A percentile compares a stretch with the other conserved stretches of the same genome.
Evolutionary conservation across 2,329 filamentous ascomycete genomes (phyloP).

Genomic region (Scytalidium lignicola): DNA sequence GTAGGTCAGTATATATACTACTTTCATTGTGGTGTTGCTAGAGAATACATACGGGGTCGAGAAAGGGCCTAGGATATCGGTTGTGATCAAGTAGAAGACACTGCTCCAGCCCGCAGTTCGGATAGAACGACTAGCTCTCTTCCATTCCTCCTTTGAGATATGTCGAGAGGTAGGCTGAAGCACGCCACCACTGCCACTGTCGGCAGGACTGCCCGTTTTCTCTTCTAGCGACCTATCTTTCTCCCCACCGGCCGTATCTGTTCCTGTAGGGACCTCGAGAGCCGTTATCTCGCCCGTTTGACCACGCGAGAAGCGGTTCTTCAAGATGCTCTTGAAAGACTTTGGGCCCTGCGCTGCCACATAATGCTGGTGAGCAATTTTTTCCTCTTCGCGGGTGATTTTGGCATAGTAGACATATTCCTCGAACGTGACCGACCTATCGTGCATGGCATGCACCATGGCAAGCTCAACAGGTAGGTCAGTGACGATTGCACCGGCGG

Average conservation of each 20-base stretch:
- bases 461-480: slow-evolving; percentile 13
- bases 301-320: slow-evolving; percentile 16
- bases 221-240: slow-evolving; percentile 8
- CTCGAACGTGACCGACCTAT: slow-evolving; percentile 28
- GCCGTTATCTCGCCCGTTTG: slow-evolving; percentile 6
- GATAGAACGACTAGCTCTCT: slow-evolving; percentile 38
- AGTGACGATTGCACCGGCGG: not conserved
- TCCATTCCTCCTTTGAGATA: slow-evolving; percentile 39
- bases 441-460: slow-evolving; percentile 18
- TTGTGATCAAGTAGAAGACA: slow-evolving; percentile 31
- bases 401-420: slow-evolving; percentile 31
- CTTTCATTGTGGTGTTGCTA: not conserved
- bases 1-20: slow-evolving; percentile 10
- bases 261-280: slow-evolving; percentile 4
- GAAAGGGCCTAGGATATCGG: slow-evolving; percentile 19
- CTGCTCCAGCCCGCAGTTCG: slow-evolving; percentile 41
- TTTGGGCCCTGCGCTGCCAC: slow-evolving; percentile 10
- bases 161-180: not conserved
- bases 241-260: slow-evolving; percentile 1
- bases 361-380: slow-evolving; percentile 15
- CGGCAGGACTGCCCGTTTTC: slow-evolving; percentile 6
- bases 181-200: not conserved
- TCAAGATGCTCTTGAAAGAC: slow-evolving; percentile 15
- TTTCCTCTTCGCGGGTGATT: slow-evolving; percentile 29
- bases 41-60: slow-evolving; percentile 10